A percentile compares a stretch with the other conserved stretches of the same genome.
Evolutionary conservation across 805 yeast genomes (phyloP).

Genomic region (Metschnikowia hibisci): DNA sequence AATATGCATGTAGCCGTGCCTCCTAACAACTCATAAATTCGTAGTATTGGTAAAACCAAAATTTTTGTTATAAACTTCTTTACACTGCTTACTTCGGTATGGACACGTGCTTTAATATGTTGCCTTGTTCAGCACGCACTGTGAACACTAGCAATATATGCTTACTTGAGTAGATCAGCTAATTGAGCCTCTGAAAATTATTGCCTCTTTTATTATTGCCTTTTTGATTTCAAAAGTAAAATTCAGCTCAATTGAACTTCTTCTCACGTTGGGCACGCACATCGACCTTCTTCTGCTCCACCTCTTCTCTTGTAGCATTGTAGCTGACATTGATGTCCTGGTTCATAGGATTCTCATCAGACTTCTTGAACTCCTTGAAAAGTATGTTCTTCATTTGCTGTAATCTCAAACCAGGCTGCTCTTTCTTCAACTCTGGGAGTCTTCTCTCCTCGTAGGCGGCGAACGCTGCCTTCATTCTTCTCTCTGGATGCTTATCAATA

Average conservation of each 20-base stretch:
- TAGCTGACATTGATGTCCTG: conserved; percentile 60
- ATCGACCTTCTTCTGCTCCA: conserved; percentile 42
- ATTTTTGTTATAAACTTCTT: no score
- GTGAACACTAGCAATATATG: no score
- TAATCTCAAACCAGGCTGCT: conserved; percentile 74
- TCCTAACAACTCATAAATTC: no score
- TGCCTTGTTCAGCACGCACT: no score
- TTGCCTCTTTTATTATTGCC: no score
- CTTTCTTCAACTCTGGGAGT: conserved; percentile 68
- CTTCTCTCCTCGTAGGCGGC: conserved; percentile 68
- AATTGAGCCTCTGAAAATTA: no score
- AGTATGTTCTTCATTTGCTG: conserved; percentile 73
- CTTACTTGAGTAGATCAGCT: no score
- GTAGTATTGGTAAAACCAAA: no score
- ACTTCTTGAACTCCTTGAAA: conserved; percentile 76
- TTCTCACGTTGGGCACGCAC: conserved; percentile 49
- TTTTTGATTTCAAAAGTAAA: no score
- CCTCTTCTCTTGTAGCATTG: conserved; percentile 58
- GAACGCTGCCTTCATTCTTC: conserved; percentile 79
- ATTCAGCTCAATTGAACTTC: conserved; percentile 18
- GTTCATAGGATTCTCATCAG: conserved; percentile 81
- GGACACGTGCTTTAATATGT: no score
- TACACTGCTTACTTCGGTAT: no score
- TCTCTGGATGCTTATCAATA: conserved; percentile 83
- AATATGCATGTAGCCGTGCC: no score